Conservation (phyloP, 2,329 filamentous ascomycete genomes). For the Esteya vermicola region DNA sequence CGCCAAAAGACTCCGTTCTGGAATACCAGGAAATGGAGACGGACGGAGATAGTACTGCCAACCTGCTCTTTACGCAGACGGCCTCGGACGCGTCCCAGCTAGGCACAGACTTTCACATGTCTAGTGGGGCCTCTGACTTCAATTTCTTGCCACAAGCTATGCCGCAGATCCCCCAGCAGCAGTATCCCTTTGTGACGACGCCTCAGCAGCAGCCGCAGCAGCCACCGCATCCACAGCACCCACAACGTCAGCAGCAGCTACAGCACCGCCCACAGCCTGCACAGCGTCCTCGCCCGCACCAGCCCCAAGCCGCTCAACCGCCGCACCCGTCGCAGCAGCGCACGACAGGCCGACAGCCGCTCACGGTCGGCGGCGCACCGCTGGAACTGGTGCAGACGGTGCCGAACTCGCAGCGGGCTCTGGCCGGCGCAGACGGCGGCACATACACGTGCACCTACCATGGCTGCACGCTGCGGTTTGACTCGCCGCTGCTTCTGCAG, state of each 20-base stretch:
- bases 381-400: background rate
- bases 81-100: conserved; percentile 26
- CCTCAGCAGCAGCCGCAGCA: conserved; percentile 20
- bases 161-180: conserved; percentile 6
- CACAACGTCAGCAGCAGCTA: background rate
- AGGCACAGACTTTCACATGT: conserved; percentile 20
- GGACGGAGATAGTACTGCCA: conserved; percentile 34
- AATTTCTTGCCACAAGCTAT: conserved; percentile 21
- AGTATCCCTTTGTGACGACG: background rate
- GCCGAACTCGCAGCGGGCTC: conserved; percentile 31
- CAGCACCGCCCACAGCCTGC: background rate
- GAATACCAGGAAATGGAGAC: conserved; percentile 57
- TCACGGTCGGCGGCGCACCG: too few species aligned
- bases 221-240: too few species aligned
- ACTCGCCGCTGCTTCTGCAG: conserved; percentile 72
- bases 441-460: conserved; percentile 97
- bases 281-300: too few species aligned
- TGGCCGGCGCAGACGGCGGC: conserved; percentile 59
- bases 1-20: conserved; percentile 79
- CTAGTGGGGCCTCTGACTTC: conserved; percentile 11
- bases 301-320: too few species aligned
- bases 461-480: conserved; percentile 76
- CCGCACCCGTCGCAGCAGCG: too few species aligned
- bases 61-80: conserved; percentile 49
- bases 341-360: too few species aligned